Percentiles rank a stretch among this genome's conserved stretches.
phyloP scores from a whole-genome alignment of 768 basidiomycete genomes.

The Kwoniella bestiolae region DNA sequence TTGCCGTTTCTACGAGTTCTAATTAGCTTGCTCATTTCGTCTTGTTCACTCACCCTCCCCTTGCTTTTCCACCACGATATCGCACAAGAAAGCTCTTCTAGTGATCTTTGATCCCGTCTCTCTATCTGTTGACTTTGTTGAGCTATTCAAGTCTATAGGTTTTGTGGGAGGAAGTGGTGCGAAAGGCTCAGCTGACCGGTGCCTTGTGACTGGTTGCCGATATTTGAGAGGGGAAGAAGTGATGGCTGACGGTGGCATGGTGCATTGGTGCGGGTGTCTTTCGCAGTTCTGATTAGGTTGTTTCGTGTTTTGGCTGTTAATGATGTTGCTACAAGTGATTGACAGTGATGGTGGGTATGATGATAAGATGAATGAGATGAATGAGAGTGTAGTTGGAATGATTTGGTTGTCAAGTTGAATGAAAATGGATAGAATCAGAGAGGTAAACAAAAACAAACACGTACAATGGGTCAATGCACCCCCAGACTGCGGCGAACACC shows the following conservation, averaged over 20 bases:
- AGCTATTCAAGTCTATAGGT: slow-evolving; percentile 52
- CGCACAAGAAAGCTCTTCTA: slow-evolving; percentile 83
- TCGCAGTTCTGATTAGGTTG: background rate
- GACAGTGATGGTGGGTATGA: no score
- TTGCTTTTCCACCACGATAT: slow-evolving; percentile 84
- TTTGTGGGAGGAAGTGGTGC: slow-evolving; percentile 39
- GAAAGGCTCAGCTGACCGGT: slow-evolving; percentile 30
- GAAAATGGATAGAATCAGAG: background rate
- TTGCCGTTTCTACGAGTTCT: slow-evolving; percentile 53
- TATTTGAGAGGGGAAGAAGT: slow-evolving; percentile 1
- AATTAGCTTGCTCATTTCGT: background rate
- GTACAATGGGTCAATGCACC: background rate
- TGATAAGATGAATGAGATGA: no score
- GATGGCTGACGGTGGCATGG: slow-evolving; percentile 1
- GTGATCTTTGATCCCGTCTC: slow-evolving; percentile 62
- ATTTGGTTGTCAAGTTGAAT: background rate
- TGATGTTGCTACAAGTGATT: no score
- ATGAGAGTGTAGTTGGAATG: no score
- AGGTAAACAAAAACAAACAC: background rate
- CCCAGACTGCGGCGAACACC: background rate
- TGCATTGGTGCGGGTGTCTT: background rate
- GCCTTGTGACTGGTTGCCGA: background rate
- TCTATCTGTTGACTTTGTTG: slow-evolving; percentile 44
- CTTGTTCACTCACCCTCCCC: slow-evolving; percentile 58
- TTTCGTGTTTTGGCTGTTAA: no score